Evolutionary conservation across 176 grass and related monocot species (phyloP).

Genomic region (Tuctoria greenei): DNA sequence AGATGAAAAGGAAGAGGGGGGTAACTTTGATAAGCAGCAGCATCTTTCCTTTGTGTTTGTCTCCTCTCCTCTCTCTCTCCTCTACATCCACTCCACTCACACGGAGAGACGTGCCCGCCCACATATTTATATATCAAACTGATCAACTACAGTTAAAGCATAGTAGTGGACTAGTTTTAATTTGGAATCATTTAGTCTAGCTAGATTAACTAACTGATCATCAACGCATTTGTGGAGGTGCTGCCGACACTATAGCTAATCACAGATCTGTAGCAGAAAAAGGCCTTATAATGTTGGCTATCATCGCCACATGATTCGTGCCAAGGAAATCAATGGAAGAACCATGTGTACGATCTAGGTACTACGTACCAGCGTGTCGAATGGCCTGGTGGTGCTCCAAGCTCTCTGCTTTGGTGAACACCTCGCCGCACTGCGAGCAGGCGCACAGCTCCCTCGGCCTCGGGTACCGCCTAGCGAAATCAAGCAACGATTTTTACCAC

Average conservation of each 20-base stretch:
- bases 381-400: constrained; percentile 83
- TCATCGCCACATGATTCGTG: neutral
- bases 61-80: constrained; percentile 17
- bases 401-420: constrained; percentile 81
- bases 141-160: neutral
- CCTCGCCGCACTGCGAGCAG: constrained; percentile 80
- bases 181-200: constrained; percentile 7
- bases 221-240: neutral
- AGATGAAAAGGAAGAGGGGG: constrained; percentile 9
- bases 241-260: neutral
- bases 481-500: neutral
- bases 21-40: constrained; percentile 48
- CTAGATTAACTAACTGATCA: constrained; percentile 14
- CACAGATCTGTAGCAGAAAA: constrained; percentile 27
- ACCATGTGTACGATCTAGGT: neutral
- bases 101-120: constrained; percentile 16
- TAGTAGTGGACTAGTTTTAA: neutral
- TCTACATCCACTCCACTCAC: neutral
- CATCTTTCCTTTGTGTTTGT: constrained; percentile 49
- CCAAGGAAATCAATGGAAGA: neutral
- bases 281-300: neutral
- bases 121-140: neutral
- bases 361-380: constrained; percentile 65
- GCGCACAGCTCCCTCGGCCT: constrained; percentile 60
- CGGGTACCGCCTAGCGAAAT: constrained; percentile 61